These are phyloP conservation scores for Claviceps sorghi DNA, from an alignment of 2,329 filamentous ascomycete genomes.

Conservation along the genomic window DNA sequence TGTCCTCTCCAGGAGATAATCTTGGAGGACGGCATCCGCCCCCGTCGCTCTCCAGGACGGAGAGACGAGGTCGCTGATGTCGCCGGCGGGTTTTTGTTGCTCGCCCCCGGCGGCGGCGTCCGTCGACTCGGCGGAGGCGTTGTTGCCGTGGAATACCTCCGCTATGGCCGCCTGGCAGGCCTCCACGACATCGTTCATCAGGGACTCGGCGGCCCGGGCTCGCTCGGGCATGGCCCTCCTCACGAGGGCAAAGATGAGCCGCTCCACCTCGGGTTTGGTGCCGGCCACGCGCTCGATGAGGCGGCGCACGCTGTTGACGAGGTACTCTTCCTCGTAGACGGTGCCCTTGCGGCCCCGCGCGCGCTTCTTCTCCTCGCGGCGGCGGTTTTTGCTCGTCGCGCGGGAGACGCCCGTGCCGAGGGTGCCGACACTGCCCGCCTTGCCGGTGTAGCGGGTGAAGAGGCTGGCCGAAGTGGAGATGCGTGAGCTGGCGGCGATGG, in stretches of 20 bases:
- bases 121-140: constrained; percentile 8
- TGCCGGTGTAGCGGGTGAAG: constrained; percentile 84
- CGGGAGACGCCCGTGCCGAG: constrained; percentile 59
- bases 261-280: constrained; percentile 55
- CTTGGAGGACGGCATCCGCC: constrained; percentile 36
- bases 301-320: constrained; percentile 73
- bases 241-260: constrained; percentile 62
- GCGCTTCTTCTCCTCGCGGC: constrained; percentile 86
- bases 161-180: constrained; percentile 50
- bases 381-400: constrained; percentile 74
- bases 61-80: constrained; percentile 3
- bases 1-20: constrained; percentile 31
- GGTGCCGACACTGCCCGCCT: constrained; percentile 47
- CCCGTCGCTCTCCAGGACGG: constrained; percentile 25
- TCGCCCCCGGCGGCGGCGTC: neutral
- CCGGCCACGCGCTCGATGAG: constrained; percentile 71
- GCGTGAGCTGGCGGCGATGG: constrained; percentile 68
- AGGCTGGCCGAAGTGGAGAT: constrained; percentile 72
- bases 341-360: constrained; percentile 91
- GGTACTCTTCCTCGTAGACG: constrained; percentile 95
- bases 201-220: constrained; percentile 59
- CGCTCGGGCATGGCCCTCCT: constrained; percentile 77
- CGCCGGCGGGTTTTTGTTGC: constrained; percentile 8
- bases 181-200: constrained; percentile 60
- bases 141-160: constrained; percentile 46